phyloP scores from a whole-genome alignment of 352 stramenopile species.

The Phytophthora pisi region DNA sequence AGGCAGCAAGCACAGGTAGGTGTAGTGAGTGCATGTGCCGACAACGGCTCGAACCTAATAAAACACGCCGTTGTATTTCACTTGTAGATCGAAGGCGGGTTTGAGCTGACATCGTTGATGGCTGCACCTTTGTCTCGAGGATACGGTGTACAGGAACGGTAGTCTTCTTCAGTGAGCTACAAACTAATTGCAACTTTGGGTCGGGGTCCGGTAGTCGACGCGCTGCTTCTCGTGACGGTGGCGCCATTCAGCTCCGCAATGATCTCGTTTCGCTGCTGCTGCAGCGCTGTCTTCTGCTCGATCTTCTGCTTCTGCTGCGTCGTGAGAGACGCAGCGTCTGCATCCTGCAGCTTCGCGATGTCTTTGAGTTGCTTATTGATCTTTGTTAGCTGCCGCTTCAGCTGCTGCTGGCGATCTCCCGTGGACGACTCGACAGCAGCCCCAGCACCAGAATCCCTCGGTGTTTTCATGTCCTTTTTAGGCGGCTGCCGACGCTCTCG shows the following conservation, averaged over 20 bases:
- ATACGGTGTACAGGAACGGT: too few relatives aligned
- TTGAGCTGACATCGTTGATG: not conserved
- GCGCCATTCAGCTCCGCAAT: constrained; percentile 55
- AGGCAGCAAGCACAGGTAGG: constrained; percentile 1
- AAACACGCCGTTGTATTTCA: constrained; percentile 7
- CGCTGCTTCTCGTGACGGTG: constrained; percentile 30
- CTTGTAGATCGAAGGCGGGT: not conserved
- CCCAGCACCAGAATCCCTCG: not conserved
- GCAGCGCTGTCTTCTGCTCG: constrained; percentile 33
- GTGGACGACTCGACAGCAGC: constrained; percentile 4
- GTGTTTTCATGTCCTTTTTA: not conserved
- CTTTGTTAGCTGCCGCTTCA: constrained; percentile 58
- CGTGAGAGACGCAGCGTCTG: constrained; percentile 25
- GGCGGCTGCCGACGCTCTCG: not conserved
- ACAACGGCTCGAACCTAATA: not conserved
- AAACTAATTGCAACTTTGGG: constrained; percentile 35
- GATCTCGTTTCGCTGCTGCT: constrained; percentile 41
- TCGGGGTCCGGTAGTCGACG: constrained; percentile 15
- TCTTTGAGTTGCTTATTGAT: constrained; percentile 60
- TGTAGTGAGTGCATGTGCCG: too few relatives aligned
- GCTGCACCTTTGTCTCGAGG: not conserved
- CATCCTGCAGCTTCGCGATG: constrained; percentile 32
- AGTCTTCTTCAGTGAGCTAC: constrained; percentile 5
- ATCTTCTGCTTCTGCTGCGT: constrained; percentile 41
- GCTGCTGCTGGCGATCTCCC: constrained; percentile 25